Percentiles rank a stretch among this genome's conserved stretches.
Evolutionary conservation across 345 rosid genomes (phyloP).

Genomic region (Microcos paniculata): DNA sequence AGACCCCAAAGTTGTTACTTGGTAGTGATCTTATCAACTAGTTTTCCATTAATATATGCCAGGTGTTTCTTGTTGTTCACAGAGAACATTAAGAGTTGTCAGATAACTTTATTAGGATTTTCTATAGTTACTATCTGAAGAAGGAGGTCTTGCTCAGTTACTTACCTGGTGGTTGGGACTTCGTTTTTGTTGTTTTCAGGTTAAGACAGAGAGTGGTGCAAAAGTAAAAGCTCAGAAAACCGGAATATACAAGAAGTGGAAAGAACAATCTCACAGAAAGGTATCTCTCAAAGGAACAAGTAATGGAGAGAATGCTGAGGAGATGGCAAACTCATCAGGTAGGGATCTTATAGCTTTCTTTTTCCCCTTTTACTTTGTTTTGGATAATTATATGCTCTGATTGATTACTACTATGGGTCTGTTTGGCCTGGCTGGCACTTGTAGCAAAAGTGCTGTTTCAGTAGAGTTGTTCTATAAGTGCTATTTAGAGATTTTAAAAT

Average conservation of each 20-base stretch:
- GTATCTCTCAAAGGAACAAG: conserved; percentile 48
- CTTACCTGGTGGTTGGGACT: not conserved
- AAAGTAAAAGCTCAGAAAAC: conserved; percentile 65
- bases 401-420: not conserved
- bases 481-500: too few relatives aligned
- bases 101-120: not conserved
- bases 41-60: not conserved
- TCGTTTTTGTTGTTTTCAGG: conserved; percentile 33
- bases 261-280: conserved; percentile 63
- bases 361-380: not conserved
- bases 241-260: conserved; percentile 95
- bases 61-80: not conserved
- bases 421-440: too few relatives aligned
- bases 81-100: not conserved
- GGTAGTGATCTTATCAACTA: not conserved
- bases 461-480: too few relatives aligned
- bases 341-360: not conserved
- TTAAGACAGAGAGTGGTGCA: conserved; percentile 92
- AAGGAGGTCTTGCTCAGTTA: not conserved
- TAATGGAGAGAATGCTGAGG: conserved; percentile 45
- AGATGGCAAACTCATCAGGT: conserved; percentile 49
- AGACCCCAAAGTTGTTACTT: not conserved
- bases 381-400: not conserved
- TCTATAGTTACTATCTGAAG: not conserved
- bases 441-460: too few relatives aligned